These are phyloP conservation scores for Globisporangium sylvaticum DNA, from an alignment of 352 stramenopile genomes.

Conservation along the genomic window DNA sequence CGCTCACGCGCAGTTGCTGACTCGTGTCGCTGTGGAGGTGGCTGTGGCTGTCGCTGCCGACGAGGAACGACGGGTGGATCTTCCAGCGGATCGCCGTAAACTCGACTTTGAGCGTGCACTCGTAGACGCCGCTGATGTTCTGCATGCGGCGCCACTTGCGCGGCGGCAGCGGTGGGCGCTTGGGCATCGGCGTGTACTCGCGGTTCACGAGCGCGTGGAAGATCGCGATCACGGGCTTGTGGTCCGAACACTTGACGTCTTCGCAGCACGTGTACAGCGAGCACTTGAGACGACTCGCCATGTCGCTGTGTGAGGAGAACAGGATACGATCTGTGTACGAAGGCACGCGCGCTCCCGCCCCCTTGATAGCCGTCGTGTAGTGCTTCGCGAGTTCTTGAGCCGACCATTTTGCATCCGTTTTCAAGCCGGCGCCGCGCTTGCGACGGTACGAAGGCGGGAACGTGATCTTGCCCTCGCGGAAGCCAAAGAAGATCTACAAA, in stretches of 20 bases:
- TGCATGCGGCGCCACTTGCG: constrained; percentile 33
- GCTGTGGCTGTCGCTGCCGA: not conserved
- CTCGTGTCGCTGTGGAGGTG: not conserved
- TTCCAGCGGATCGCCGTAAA: constrained; percentile 55
- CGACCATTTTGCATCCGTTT: constrained; percentile 12
- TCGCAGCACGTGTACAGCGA: constrained; percentile 73
- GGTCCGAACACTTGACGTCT: constrained; percentile 70
- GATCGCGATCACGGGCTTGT: constrained; percentile 75
- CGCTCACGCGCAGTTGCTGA: constrained; percentile 14
- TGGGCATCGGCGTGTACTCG: constrained; percentile 45
- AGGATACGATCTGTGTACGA: constrained; percentile 91
- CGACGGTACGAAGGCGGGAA: constrained; percentile 80
- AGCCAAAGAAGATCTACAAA: constrained; percentile 67
- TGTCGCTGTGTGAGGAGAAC: constrained; percentile 70
- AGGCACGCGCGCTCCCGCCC: constrained; percentile 64
- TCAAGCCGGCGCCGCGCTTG: constrained; percentile 30
- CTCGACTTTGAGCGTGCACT: constrained; percentile 53
- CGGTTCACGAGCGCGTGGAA: constrained; percentile 71
- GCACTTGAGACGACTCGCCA: constrained; percentile 58
- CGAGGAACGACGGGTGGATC: constrained; percentile 21
- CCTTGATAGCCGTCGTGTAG: constrained; percentile 57
- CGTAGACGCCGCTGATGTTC: constrained; percentile 51
- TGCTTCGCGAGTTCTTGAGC: constrained; percentile 32
- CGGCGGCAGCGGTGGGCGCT: constrained; percentile 34
- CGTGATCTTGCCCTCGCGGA: constrained; percentile 65